Conservation (phyloP, 2,329 filamentous ascomycete genomes). For the Fusarium papillatum region DNA sequence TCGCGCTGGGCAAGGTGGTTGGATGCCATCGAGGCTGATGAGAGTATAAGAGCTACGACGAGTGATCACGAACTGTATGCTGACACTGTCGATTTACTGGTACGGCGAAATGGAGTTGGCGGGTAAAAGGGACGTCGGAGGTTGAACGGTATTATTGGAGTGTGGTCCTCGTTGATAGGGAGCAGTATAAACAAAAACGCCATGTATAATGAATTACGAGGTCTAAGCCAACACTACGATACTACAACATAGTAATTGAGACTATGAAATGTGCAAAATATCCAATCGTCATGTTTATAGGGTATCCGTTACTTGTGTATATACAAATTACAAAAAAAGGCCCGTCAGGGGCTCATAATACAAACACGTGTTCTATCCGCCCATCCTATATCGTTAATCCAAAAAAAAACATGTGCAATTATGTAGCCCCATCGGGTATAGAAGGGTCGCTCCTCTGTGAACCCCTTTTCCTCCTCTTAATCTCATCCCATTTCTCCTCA, state of each 20-base stretch:
- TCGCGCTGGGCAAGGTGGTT: slow-evolving; percentile 79
- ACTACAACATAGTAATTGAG: background rate
- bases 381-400: background rate
- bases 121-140: background rate
- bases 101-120: slow-evolving; percentile 4
- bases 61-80: slow-evolving; percentile 68
- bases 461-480: slow-evolving; percentile 50
- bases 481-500: slow-evolving; percentile 56
- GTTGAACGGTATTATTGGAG: background rate
- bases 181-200: background rate
- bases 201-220: background rate
- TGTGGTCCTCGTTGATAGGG: background rate
- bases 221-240: background rate
- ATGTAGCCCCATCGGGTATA: slow-evolving; percentile 37
- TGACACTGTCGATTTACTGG: slow-evolving; percentile 71
- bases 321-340: slow-evolving; percentile 13
- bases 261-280: background rate
- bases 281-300: slow-evolving; percentile 14
- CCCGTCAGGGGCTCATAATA: slow-evolving; percentile 6
- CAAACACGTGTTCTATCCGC: slow-evolving; percentile 5
- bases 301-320: slow-evolving; percentile 18
- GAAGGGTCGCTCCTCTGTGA: slow-evolving; percentile 40
- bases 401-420: background rate
- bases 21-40: slow-evolving; percentile 75
- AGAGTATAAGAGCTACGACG: slow-evolving; percentile 75